Evolutionary conservation across 1,139 yeast species (phyloP).

Genomic region (Pneumocystis canis): DNA sequence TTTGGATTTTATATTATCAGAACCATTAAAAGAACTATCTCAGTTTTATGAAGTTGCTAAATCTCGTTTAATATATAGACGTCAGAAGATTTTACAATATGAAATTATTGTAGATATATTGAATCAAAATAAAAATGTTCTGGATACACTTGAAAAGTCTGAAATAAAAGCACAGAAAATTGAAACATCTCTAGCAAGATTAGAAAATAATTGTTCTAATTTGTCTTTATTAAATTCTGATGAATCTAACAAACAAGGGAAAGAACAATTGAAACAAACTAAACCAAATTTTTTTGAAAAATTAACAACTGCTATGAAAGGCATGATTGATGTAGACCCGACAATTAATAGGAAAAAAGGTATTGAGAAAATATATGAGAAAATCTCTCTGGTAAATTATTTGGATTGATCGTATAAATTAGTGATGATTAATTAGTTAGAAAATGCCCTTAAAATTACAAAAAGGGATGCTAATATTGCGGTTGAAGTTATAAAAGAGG

Average conservation of each 20-base stretch:
- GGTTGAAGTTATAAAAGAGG: conserved; percentile 35
- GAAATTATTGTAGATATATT: conserved; percentile 44
- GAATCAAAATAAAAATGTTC: conserved; percentile 27
- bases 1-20: conserved; percentile 60
- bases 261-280: conserved; percentile 16
- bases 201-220: conserved; percentile 4
- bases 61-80: conserved; percentile 53
- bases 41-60: conserved; percentile 58
- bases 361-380: conserved; percentile 37
- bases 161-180: conserved; percentile 32
- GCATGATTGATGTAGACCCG: conserved; percentile 58
- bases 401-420: neutral
- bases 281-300: conserved; percentile 25
- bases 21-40: conserved; percentile 71
- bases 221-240: conserved; percentile 13
- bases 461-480: conserved; percentile 41
- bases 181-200: conserved; percentile 18
- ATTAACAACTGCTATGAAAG: conserved; percentile 49
- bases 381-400: conserved; percentile 30
- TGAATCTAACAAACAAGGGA: conserved; percentile 16
- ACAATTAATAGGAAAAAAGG: conserved; percentile 47
- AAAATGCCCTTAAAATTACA: conserved; percentile 46
- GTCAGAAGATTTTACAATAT: conserved; percentile 53
- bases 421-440: conserved; percentile 21
- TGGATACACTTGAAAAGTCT: conserved; percentile 28